Base-by-base conservation (phyloP, 78 protist species). In the Speleostelium caveatum region DNA sequence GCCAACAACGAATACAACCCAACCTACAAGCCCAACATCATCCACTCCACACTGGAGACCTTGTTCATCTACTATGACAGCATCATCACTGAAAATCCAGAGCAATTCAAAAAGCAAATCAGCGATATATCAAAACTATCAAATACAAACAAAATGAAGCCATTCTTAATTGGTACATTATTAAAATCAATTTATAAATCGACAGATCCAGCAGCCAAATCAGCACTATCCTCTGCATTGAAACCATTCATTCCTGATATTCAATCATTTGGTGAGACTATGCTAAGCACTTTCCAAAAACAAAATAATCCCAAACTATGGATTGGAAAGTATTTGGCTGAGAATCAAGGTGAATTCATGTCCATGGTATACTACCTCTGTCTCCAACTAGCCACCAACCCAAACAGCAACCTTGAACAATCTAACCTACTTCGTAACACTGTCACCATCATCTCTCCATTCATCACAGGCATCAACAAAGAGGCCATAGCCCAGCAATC, bases 261-360 rank as follows among this genome's bases (percentile, higher is more conserved):
- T 16, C 61, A 69, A 28, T 35, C 75, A n/a, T 35, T 28, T 16
- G 42, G 36, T 30, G 24, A 49, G n/a, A 5, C 21, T 0, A 42
- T 69, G 26, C 28, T 41, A 19, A 28, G 6, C 56, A 26, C n/a
- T 69, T 55, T 69, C n/a, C 38, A 26, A 30, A 12, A 8, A 28
- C 2, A 28, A 42, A 7, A 28, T 59, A 69, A 69, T 17, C 4
- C 42, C 42, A n/a, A n/a, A 33, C 12, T 2, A 35, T n/a, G 8
- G 21, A 45, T 69, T 69, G 75, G 35, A 8, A 55, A 38, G 42
- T 69, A 33, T 32, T 42, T 69, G 7, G 42, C 4, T 28, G 42
- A 69, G 42, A 28, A 45, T 19, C 75, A 69, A 69, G 61, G 61
- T 28, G 75, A 69, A 42, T 69, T 69, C 36, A 33, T 45, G 6